Conservation (phyloP, 768 basidiomycete genomes). For the Rubroboletus pulcherrimus region DNA sequence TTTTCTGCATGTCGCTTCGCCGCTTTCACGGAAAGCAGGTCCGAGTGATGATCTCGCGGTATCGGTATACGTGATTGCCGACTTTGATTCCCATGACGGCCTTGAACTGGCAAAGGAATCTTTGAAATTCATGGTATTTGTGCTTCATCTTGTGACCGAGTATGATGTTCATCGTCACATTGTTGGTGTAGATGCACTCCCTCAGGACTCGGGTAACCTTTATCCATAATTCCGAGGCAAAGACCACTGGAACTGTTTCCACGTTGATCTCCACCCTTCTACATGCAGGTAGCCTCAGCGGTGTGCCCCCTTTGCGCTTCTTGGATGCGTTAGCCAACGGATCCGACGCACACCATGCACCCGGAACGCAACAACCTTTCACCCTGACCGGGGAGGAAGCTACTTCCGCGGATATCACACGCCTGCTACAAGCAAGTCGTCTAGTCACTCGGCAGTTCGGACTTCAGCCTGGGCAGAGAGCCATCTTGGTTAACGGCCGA, state of each 20-base stretch:
- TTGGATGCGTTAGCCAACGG: constrained; percentile 9
- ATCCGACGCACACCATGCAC: constrained; percentile 6
- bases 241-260: constrained; percentile 29
- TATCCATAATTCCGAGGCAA: constrained; percentile 61
- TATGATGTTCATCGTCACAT: neutral
- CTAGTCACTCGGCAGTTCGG: constrained; percentile 53
- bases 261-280: constrained; percentile 51
- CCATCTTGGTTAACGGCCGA: constrained; percentile 77
- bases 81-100: constrained; percentile 67
- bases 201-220: constrained; percentile 64
- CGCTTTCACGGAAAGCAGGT: constrained; percentile 13
- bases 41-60: constrained; percentile 31
- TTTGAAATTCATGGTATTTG: constrained; percentile 58
- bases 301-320: constrained; percentile 11
- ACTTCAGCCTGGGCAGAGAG: constrained; percentile 58
- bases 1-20: neutral
- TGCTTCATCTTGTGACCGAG: neutral
- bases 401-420: constrained; percentile 22
- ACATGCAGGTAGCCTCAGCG: constrained; percentile 36
- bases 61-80: constrained; percentile 66
- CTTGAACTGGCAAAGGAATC: constrained; percentile 59
- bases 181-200: constrained; percentile 36
- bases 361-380: constrained; percentile 39
- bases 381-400: constrained; percentile 25
- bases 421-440: constrained; percentile 44